A percentile compares a stretch with the other conserved stretches of the same genome.
phyloP scores from a whole-genome alignment of 1,284 basidiomycete genomes.

The Malassezia sp. region DNA sequence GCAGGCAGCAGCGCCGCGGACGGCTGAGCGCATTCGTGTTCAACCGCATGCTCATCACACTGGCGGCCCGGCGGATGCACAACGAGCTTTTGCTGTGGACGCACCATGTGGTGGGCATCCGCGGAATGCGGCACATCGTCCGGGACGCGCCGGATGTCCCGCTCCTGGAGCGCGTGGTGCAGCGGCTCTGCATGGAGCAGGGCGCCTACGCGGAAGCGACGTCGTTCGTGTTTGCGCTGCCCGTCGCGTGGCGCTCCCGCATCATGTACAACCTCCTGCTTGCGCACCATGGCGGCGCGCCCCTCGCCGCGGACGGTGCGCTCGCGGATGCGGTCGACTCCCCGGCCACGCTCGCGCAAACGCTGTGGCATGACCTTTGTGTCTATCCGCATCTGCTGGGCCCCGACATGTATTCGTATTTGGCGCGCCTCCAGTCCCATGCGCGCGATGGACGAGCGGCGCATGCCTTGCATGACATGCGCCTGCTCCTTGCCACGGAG shows the following conservation, averaged over 20 bases:
- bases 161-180: slow-evolving; percentile 7
- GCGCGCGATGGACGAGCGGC: background rate
- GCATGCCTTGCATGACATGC: slow-evolving; percentile 2
- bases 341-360: slow-evolving; percentile 8
- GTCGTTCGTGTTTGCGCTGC: slow-evolving; percentile 17
- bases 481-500: background rate
- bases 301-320: background rate
- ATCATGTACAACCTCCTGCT: slow-evolving; percentile 26
- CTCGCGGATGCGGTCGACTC: background rate
- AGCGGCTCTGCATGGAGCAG: slow-evolving; percentile 18
- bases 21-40: slow-evolving; percentile 1
- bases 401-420: background rate
- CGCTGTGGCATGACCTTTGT: slow-evolving; percentile 20
- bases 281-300: slow-evolving; percentile 14
- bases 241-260: slow-evolving; percentile 12
- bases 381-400: slow-evolving; percentile 5
- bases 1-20: background rate
- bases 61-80: slow-evolving; percentile 18
- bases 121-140: background rate
- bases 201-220: slow-evolving; percentile 13
- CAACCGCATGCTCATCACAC: slow-evolving; percentile 16
- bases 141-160: background rate
- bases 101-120: slow-evolving; percentile 13
- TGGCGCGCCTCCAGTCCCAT: slow-evolving; percentile 8
- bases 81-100: slow-evolving; percentile 12